Conservation (phyloP, 805 yeast genomes). For the Saccharomycopsis fodiens region DNA sequence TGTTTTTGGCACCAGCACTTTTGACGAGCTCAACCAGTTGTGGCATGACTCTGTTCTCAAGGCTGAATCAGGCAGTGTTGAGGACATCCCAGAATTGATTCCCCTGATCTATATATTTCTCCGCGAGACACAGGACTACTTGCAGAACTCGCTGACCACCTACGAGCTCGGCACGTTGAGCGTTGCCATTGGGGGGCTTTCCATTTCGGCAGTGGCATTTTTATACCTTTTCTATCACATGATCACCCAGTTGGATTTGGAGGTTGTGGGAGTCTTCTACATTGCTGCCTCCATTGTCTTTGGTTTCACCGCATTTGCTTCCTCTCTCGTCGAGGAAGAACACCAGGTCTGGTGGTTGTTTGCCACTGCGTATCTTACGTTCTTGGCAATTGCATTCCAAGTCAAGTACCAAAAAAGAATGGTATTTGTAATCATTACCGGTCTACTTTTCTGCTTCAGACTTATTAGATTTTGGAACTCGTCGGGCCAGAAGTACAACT, state of each 20-base stretch:
- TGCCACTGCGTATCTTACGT: slow-evolving; percentile 30
- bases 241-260: neutral
- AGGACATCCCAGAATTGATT: slow-evolving; percentile 5
- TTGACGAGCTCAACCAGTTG: slow-evolving; percentile 17
- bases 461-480: slow-evolving; percentile 76
- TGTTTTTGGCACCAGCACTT: neutral
- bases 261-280: neutral
- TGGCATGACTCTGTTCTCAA: slow-evolving; percentile 20
- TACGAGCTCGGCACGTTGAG: slow-evolving; percentile 52
- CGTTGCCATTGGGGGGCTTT: slow-evolving; percentile 23
- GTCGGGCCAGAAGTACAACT: slow-evolving; percentile 74
- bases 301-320: slow-evolving; percentile 63
- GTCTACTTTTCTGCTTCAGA: slow-evolving; percentile 34
- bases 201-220: slow-evolving; percentile 18
- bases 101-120: slow-evolving; percentile 33
- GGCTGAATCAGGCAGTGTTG: neutral
- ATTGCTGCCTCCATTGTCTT: neutral
- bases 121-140: slow-evolving; percentile 36
- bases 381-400: neutral
- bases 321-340: slow-evolving; percentile 91
- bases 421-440: neutral
- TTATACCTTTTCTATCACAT: slow-evolving; percentile 10
- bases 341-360: slow-evolving; percentile 95
- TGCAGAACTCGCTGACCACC: slow-evolving; percentile 61
- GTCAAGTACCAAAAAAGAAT: neutral